Evolutionary conservation across 2,329 filamentous ascomycete species (phyloP).

Genomic region (Hawksworthiomyces lignivorus): DNA sequence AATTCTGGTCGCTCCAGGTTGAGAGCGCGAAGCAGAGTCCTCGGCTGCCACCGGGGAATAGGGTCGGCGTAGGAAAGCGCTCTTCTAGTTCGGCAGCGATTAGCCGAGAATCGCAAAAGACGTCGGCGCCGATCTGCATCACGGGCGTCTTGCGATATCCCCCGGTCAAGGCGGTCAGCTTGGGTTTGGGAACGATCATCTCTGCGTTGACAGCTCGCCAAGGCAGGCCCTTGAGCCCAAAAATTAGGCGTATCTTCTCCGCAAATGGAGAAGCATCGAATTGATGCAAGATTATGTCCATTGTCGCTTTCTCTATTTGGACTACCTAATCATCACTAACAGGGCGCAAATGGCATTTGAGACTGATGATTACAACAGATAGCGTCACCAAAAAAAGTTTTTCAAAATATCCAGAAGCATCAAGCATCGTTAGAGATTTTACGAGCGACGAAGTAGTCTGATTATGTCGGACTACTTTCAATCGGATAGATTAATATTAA

Average conservation of each 20-base stretch:
- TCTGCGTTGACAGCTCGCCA: not conserved
- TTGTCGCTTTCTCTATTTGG: no score
- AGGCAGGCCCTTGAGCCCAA: not conserved
- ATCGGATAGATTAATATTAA: no score
- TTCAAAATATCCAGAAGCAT: no score
- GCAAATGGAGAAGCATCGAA: constrained; percentile 1
- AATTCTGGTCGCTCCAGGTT: not conserved
- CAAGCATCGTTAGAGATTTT: no score
- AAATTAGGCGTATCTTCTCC: not conserved
- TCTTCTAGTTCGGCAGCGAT: not conserved
- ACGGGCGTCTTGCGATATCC: constrained; percentile 1
- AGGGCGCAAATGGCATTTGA: no score
- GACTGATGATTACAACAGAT: no score
- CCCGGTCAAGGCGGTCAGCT: not conserved
- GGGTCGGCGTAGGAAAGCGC: not conserved
- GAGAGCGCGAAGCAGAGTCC: not conserved
- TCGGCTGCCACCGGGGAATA: not conserved
- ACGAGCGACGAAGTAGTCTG: no score
- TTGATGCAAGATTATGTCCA: not conserved
- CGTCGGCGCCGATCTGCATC: not conserved
- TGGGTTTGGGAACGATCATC: not conserved
- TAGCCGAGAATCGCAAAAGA: not conserved
- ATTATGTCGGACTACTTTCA: no score
- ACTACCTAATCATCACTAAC: no score
- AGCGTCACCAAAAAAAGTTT: no score